A percentile compares a stretch with the other conserved stretches of the same genome.
Conservation (phyloP, 306 rosid genomes). For the Oxytropis ochrocephala region DNA sequence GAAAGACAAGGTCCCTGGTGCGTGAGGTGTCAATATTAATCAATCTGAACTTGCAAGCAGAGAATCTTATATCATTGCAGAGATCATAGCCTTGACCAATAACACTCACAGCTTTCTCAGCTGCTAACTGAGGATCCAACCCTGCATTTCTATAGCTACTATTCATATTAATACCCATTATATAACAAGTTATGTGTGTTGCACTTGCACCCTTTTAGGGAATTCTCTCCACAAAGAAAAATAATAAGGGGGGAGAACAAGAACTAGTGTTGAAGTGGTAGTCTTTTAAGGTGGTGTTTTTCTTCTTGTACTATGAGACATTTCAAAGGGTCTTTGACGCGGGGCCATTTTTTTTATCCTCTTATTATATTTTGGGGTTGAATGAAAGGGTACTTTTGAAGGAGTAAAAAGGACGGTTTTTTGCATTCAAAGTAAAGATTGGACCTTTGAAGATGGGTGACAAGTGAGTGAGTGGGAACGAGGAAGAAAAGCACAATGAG, state of each 20-base stretch:
- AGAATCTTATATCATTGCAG: conserved; percentile 48
- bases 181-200: too few species aligned
- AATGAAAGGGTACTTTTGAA: background rate
- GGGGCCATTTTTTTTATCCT: background rate
- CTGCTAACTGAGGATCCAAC: conserved; percentile 49
- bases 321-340: conserved; percentile 21
- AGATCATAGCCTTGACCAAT: conserved; percentile 77
- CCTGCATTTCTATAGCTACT: conserved; percentile 21
- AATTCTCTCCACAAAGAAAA: background rate
- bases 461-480: conserved; percentile 18
- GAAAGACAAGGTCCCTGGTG: conserved; percentile 52
- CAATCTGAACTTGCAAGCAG: conserved; percentile 49
- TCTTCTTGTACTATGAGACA: background rate
- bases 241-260: background rate
- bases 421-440: conserved; percentile 16
- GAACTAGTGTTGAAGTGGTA: background rate
- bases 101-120: conserved; percentile 61
- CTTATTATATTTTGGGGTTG: background rate
- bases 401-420: conserved; percentile 2
- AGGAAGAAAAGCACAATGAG: background rate
- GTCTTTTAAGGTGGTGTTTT: background rate
- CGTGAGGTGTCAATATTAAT: conserved; percentile 41
- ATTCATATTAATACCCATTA: conserved; percentile 30
- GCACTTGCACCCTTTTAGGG: too few species aligned
- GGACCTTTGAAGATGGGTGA: conserved; percentile 10